phyloP scores from a whole-genome alignment of 2,329 filamentous ascomycete species.

The Conoideocrella luteorostrata region DNA sequence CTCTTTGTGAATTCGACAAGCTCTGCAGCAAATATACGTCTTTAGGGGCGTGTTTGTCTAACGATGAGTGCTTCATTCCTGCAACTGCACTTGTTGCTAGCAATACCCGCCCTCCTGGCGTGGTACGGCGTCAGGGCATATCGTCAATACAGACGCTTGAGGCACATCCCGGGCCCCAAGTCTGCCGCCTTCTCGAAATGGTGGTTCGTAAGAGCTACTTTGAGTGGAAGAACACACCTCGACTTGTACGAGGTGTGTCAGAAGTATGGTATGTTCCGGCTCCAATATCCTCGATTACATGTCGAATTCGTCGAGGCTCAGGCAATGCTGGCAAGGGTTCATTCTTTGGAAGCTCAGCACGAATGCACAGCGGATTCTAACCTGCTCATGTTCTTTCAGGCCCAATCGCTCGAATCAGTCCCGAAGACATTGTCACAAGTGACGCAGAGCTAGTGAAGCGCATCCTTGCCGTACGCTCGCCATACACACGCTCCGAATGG shows the following conservation, averaged over 20 bases:
- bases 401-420: constrained; percentile 26
- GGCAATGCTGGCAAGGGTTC: too few species aligned
- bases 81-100: constrained; percentile 2
- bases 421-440: constrained; percentile 40
- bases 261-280: constrained; percentile 25
- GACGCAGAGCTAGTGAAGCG: constrained; percentile 36
- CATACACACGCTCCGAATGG: constrained; percentile 32
- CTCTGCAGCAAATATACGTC: too few species aligned
- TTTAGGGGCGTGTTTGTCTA: neutral
- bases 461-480: constrained; percentile 31
- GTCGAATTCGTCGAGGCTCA: too few species aligned
- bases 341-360: too few species aligned
- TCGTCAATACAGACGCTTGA: constrained; percentile 28
- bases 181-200: constrained; percentile 31
- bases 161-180: constrained; percentile 33
- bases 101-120: constrained; percentile 6
- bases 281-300: too few species aligned
- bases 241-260: constrained; percentile 29
- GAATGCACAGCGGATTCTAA: too few species aligned
- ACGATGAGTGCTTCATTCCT: neutral
- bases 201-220: constrained; percentile 29
- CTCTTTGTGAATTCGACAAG: too few species aligned
- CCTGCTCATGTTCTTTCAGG: too few species aligned
- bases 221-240: constrained; percentile 26
- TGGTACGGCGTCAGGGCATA: constrained; percentile 10